These are phyloP conservation scores for Penicillium cosmopolitanum DNA, from an alignment of 495 filamentous ascomycete species.

Conservation along the genomic window DNA sequence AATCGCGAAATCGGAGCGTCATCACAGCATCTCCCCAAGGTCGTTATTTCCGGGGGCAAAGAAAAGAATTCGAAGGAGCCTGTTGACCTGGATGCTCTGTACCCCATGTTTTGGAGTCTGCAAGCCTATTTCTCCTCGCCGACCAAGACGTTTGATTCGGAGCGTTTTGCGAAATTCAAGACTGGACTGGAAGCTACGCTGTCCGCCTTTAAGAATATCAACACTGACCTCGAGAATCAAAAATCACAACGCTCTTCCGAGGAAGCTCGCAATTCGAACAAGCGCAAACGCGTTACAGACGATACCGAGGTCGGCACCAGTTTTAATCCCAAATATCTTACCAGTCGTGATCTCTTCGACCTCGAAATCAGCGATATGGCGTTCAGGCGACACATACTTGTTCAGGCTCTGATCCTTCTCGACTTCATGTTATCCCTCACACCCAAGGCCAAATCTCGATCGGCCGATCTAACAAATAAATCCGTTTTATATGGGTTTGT, in stretches of 20 bases:
- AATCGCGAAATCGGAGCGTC: conserved; percentile 30
- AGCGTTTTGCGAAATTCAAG: conserved; percentile 77
- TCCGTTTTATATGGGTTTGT: conserved; percentile 81
- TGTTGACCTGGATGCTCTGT: conserved; percentile 72
- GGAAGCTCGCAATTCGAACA: conserved; percentile 64
- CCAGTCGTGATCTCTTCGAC: conserved; percentile 91
- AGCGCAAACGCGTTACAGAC: conserved; percentile 70
- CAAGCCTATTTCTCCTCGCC: conserved; percentile 93
- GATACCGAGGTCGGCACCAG: conserved; percentile 67
- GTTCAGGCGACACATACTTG: conserved; percentile 89
- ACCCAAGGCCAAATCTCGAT: conserved; percentile 76
- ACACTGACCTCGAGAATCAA: conserved; percentile 63
- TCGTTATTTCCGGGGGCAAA: conserved; percentile 54
- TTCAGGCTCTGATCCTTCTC: conserved; percentile 90
- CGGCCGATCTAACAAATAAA: conserved; percentile 75
- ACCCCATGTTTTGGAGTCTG: conserved; percentile 92
- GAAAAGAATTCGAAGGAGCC: conserved; percentile 44
- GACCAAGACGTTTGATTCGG: conserved; percentile 71
- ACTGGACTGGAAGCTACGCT: conserved; percentile 76
- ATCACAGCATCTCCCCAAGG: conserved; percentile 46
- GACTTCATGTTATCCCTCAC: conserved; percentile 92
- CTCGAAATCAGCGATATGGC: conserved; percentile 94
- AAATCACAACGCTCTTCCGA: conserved; percentile 57
- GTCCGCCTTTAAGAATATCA: conserved; percentile 74
- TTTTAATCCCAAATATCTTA: conserved; percentile 97